Conservation (phyloP, 805 yeast genomes). For the Saccharomycopsis schoenii region DNA sequence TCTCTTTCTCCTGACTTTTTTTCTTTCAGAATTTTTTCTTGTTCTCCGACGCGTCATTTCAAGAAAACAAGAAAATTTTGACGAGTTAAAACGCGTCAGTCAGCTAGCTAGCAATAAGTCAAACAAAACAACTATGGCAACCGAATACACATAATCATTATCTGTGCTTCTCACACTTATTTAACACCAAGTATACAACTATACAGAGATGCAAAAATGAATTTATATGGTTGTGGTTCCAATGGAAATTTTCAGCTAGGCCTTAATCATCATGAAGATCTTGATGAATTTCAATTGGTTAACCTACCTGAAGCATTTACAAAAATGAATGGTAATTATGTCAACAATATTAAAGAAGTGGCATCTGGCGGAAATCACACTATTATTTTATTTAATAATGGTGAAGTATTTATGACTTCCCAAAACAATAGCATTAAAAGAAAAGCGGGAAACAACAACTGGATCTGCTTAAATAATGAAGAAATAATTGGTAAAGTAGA, state of each 20-base stretch:
- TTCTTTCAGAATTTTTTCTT: background rate
- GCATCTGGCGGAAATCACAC: slow-evolving; percentile 88
- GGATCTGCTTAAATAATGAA: background rate
- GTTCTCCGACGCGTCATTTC: background rate
- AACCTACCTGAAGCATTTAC: slow-evolving; percentile 17
- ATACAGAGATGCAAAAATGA: background rate
- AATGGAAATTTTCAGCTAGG: slow-evolving; percentile 79
- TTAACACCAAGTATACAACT: background rate
- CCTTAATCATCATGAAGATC: slow-evolving; percentile 41
- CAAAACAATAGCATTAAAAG: slow-evolving; percentile 29
- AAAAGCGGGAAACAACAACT: slow-evolving; percentile 41
- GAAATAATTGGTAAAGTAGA: slow-evolving; percentile 27
- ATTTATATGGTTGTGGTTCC: slow-evolving; percentile 62
- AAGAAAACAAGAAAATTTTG: background rate
- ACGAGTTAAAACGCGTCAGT: background rate
- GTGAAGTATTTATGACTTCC: slow-evolving; percentile 24
- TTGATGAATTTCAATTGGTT: slow-evolving; percentile 22
- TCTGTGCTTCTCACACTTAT: no score
- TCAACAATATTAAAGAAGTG: slow-evolving; percentile 27
- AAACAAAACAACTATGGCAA: no score
- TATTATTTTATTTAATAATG: slow-evolving; percentile 42
- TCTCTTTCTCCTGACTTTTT: background rate
- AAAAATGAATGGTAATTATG: background rate
- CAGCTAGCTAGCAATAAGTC: background rate
- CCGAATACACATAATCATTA: no score